Evolutionary conservation across 176 grass and related monocot species (phyloP).

Genomic region (Paspalum notatum): DNA sequence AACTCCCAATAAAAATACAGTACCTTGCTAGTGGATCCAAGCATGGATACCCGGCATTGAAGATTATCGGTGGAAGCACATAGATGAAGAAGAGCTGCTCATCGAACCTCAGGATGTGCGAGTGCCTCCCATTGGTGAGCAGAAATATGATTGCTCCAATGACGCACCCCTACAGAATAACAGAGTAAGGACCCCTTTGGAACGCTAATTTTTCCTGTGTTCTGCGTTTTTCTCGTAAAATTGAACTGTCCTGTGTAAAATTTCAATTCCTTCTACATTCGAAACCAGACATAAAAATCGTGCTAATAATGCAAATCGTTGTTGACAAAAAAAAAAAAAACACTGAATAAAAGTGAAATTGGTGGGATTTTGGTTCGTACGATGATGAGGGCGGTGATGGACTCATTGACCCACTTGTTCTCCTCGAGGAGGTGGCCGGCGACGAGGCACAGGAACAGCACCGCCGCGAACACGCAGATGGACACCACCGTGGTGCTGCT

Average conservation of each 20-base stretch:
- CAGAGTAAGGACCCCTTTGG: too few species aligned
- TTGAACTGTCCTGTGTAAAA: too few species aligned
- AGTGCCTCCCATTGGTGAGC: conserved; percentile 63
- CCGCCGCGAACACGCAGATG: conserved; percentile 72
- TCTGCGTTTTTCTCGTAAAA: too few species aligned
- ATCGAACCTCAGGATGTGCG: conserved; percentile 81
- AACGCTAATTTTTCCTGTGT: too few species aligned
- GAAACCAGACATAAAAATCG: too few species aligned
- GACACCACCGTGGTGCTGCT: conserved; percentile 60
- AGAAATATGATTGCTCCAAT: conserved; percentile 70
- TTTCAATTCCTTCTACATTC: too few species aligned
- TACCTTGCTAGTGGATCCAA: neutral
- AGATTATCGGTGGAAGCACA: conserved; percentile 87
- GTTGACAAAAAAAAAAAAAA: neutral
- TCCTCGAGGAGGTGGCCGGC: conserved; percentile 75
- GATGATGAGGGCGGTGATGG: conserved; percentile 70
- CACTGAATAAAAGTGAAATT: neutral
- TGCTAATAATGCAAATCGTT: neutral
- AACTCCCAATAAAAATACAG: neutral
- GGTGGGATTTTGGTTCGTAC: conserved; percentile 30
- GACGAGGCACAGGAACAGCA: conserved; percentile 79
- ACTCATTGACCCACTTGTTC: conserved; percentile 83
- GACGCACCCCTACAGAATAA: conserved; percentile 79
- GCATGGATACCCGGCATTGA: conserved; percentile 72
- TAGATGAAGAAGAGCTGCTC: conserved; percentile 96